Base-by-base conservation (phyloP, 768 basidiomycete genomes). In the Xerocomellus amylosporus region DNA sequence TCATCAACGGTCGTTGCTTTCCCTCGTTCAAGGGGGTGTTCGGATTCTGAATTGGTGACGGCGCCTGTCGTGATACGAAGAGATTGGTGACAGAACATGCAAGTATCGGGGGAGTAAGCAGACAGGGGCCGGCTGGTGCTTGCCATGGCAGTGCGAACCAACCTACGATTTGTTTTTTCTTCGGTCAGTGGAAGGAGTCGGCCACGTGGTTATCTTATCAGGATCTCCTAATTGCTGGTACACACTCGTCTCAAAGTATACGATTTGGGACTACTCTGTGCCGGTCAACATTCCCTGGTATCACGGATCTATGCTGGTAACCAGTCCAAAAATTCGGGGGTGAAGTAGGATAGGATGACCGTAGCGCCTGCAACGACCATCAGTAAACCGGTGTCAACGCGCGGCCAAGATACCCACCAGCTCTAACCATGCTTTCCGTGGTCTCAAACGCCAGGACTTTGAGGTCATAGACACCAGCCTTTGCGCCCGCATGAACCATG, bases 301-400 rank as follows among this genome's bases (percentile, higher is more conserved):
- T 44, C 42, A 30, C 15, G 2, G 7, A 31, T 46, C 49, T 66
- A 70, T 17, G 49, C 63, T 9, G 79, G 74, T 58, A 93, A 62
- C 91, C 91, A 93, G 49, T 97, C 90, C 58, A 99, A 78, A 73
- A 98, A 94, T 33, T 97, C 86, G 6, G 97, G 97, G 1, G 97
- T 98, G 64, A 99, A 99, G 76, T 99, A 99, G 5, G 87, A 87
- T 58, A 98, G 69, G 59, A 99, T 90, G 56, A 99, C 73, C 1
- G 91, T 93, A 40, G 90, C 91, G 7, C 93, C 93, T 92, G 65
- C 4, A n/a, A 20, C 42, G 37, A 56, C n/a, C n/a, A 36, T 64
- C 46, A 59, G 45, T 13, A 43, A 49, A 50, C 44, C 37, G 26
- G 22, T 26, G 15, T 40, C 14, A 1, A 33, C 17, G 8, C 4